Conservation (phyloP, 805 yeast genomes). For the Schwanniomyces sp. region DNA sequence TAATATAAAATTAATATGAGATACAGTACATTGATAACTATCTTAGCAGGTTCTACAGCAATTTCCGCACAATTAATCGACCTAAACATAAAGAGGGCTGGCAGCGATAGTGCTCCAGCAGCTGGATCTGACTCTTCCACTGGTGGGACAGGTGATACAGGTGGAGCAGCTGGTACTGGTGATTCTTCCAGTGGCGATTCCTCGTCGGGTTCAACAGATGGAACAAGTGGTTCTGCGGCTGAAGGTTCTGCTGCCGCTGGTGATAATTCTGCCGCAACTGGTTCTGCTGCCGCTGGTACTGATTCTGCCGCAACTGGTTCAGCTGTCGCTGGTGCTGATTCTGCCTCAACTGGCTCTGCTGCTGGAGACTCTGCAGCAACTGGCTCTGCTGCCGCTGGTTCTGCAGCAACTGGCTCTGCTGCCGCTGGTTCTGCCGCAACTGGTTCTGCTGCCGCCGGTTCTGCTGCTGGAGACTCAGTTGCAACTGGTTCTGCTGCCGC, state of each 20-base stretch:
- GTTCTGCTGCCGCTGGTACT: neutral
- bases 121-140: neutral
- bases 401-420: too few relatives aligned
- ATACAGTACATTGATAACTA: neutral
- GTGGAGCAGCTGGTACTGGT: constrained; percentile 1
- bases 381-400: constrained; percentile 6
- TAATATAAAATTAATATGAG: neutral
- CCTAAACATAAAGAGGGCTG: neutral
- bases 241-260: neutral
- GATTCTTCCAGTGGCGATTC: neutral
- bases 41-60: constrained; percentile 3
- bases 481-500: constrained; percentile 4
- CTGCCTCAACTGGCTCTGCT: constrained; percentile 3
- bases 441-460: constrained; percentile 20
- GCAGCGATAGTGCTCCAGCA: neutral
- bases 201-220: constrained; percentile 3
- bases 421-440: neutral
- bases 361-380: too few relatives aligned
- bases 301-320: constrained; percentile 3
- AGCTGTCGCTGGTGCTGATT: constrained; percentile 1
- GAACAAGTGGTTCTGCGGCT: constrained; percentile 4
- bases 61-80: constrained; percentile 1
- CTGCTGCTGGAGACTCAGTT: constrained; percentile 17
- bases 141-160: constrained; percentile 5
- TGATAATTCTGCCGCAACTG: neutral